Conservation (phyloP, 768 basidiomycete species). For the Pleurotus eryngii region DNA sequence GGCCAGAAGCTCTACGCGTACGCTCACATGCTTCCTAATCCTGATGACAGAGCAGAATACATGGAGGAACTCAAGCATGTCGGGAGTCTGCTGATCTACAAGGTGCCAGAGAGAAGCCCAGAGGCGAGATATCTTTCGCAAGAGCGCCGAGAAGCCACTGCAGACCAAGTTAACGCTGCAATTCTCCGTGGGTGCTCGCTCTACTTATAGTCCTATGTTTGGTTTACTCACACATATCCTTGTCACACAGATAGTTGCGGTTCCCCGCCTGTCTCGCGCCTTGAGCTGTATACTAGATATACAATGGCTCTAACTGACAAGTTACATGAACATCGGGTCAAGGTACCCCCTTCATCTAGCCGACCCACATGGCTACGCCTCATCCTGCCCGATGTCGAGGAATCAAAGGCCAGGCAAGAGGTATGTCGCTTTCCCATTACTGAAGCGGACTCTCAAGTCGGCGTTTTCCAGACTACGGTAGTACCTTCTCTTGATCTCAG, state of each 20-base stretch:
- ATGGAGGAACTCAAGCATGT: constrained; percentile 71
- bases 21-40: constrained; percentile 51
- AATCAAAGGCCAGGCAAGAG: constrained; percentile 16
- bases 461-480: constrained; percentile 22
- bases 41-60: constrained; percentile 59
- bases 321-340: constrained; percentile 47
- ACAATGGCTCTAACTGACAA: constrained; percentile 59
- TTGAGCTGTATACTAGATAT: constrained; percentile 67
- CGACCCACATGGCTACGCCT: constrained; percentile 42
- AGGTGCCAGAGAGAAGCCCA: constrained; percentile 72
- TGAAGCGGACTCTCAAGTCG: constrained; percentile 1
- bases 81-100: constrained; percentile 79
- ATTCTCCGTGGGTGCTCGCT: constrained; percentile 63
- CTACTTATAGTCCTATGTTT: not conserved
- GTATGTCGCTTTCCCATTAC: not conserved
- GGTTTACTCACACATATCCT: not conserved
- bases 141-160: constrained; percentile 75
- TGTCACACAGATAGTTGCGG: constrained; percentile 45
- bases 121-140: constrained; percentile 74
- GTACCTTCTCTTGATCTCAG: constrained; percentile 55
- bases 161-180: constrained; percentile 85
- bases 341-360: constrained; percentile 34
- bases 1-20: constrained; percentile 68
- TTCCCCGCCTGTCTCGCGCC: constrained; percentile 49
- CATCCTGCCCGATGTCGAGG: constrained; percentile 29